These are phyloP conservation scores for Lodderomyces margitis DNA, from an alignment of 1,139 yeast species.

Conservation along the genomic window DNA sequence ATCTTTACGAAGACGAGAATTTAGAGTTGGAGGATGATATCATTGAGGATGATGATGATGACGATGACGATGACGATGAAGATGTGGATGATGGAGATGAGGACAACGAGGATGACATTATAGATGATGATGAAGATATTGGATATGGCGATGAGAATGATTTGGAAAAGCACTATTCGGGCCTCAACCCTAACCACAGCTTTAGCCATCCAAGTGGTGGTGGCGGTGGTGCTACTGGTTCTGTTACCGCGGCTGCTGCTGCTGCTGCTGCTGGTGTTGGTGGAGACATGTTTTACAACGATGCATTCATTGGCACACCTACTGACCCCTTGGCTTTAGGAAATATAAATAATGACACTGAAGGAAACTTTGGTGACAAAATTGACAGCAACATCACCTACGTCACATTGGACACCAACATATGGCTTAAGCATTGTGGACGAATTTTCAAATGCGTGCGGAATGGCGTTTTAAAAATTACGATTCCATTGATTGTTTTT, in stretches of 20 bases:
- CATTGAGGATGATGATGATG: slow-evolving; percentile 22
- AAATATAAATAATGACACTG: slow-evolving; percentile 16
- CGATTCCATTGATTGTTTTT: slow-evolving; percentile 72
- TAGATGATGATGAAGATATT: not conserved
- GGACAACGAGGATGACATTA: not conserved
- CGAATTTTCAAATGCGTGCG: slow-evolving; percentile 68
- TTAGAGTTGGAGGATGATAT: slow-evolving; percentile 19
- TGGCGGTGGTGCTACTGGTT: no score
- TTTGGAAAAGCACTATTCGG: not conserved
- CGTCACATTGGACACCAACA: slow-evolving; percentile 71
- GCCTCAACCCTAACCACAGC: not conserved
- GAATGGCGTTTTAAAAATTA: slow-evolving; percentile 53
- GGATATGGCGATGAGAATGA: not conserved
- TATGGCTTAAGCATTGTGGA: slow-evolving; percentile 82
- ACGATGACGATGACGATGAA: slow-evolving; percentile 12
- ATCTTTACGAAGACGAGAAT: slow-evolving; percentile 16
- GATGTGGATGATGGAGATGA: slow-evolving; percentile 10
- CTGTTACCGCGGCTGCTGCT: no score
- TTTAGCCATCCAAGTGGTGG: slow-evolving; percentile 13
- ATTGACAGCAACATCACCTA: slow-evolving; percentile 58
- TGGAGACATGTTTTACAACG: slow-evolving; percentile 22
- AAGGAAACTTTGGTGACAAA: slow-evolving; percentile 46
- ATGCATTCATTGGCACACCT: slow-evolving; percentile 24
- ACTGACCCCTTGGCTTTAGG: slow-evolving; percentile 19
- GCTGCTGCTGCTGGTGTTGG: not conserved